These are phyloP conservation scores for Curvularia verruculosa DNA, from an alignment of 2,329 filamentous ascomycete species.

Conservation along the genomic window DNA sequence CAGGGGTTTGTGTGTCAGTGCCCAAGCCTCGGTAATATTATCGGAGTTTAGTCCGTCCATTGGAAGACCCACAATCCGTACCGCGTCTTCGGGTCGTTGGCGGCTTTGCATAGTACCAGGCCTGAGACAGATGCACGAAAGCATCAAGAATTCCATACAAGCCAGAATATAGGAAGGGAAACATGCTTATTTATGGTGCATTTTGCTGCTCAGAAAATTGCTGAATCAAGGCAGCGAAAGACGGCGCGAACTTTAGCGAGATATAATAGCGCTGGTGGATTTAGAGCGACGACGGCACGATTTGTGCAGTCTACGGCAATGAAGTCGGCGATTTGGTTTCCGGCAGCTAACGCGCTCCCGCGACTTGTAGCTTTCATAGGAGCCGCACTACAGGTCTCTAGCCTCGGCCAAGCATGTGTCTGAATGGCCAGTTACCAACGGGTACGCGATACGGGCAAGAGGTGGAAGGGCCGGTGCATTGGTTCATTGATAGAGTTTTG, in stretches of 20 bases:
- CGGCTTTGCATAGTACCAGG: conserved; percentile 10
- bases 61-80: conserved; percentile 13
- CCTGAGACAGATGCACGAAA: neutral
- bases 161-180: neutral
- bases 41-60: conserved; percentile 21
- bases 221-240: neutral
- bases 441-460: neutral
- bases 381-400: conserved; percentile 9
- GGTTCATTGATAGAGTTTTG: conserved; percentile 5
- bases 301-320: conserved; percentile 5
- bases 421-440: conserved; percentile 2
- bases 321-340: conserved; percentile 6
- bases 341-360: conserved; percentile 12
- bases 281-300: neutral
- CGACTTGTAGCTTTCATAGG: conserved; percentile 8
- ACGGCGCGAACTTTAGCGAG: neutral
- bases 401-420: neutral
- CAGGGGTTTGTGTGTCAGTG: conserved; percentile 1
- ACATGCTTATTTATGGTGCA: neutral
- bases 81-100: conserved; percentile 21
- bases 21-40: conserved; percentile 25
- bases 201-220: neutral
- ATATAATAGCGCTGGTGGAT: neutral
- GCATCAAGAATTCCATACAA: neutral
- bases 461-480: neutral